Conservation (phyloP, 495 filamentous ascomycete species). For the Neurospora sp. region DNA sequence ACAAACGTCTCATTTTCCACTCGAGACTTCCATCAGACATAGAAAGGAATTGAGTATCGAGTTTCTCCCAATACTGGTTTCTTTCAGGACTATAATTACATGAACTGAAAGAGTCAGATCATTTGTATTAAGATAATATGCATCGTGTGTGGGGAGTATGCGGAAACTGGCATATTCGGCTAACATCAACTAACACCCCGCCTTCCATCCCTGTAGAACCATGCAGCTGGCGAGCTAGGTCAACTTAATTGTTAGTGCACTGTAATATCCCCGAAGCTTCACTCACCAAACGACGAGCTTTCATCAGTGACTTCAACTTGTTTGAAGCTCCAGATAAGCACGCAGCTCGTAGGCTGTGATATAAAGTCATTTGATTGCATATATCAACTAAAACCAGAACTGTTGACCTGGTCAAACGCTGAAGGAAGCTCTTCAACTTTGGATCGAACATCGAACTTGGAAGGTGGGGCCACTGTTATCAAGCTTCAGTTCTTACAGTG, state of each 20-base stretch:
- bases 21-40: neutral
- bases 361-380: neutral
- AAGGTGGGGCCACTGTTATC: neutral
- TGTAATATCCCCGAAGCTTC: too few species aligned
- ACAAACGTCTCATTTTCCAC: neutral
- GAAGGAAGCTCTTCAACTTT: neutral
- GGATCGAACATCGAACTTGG: neutral
- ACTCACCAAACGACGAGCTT: too few species aligned
- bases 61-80: accelerated
- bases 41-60: neutral
- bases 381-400: neutral
- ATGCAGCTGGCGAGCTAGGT: neutral
- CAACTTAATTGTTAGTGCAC: neutral
- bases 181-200: neutral
- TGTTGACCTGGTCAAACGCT: neutral
- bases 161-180: too few species aligned
- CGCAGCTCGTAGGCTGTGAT: too few species aligned
- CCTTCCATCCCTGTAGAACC: neutral
- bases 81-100: neutral
- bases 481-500: neutral
- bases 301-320: neutral
- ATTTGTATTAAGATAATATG: neutral
- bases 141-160: too few species aligned
- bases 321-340: neutral
- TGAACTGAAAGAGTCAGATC: neutral